These are phyloP conservation scores for Tylopilus sp. DNA, from an alignment of 768 basidiomycete genomes.

Conservation along the genomic window DNA sequence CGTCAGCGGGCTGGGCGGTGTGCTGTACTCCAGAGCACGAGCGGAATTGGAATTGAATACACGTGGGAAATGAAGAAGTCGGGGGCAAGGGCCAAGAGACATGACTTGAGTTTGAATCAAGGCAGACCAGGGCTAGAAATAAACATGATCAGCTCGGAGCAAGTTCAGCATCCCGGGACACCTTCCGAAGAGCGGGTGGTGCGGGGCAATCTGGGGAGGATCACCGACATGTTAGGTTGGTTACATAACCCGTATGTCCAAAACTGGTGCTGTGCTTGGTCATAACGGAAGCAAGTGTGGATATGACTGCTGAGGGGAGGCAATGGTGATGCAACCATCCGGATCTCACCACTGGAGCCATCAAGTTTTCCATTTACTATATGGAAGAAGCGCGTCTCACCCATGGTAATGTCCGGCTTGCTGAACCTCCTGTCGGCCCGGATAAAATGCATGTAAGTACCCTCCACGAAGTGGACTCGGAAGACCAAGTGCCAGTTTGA, in stretches of 20 bases:
- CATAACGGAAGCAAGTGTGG: not conserved
- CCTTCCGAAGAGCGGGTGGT: constrained; percentile 3
- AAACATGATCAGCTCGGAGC: not conserved
- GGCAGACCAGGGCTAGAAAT: not conserved
- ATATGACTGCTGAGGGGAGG: not conserved
- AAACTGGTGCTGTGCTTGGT: not conserved
- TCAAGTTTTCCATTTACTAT: constrained; percentile 4
- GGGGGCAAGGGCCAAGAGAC: not conserved
- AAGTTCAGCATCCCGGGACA: not conserved
- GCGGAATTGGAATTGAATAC: constrained; percentile 10
- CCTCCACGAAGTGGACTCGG: constrained; percentile 4
- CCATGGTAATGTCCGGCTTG: constrained; percentile 1
- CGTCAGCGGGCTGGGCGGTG: not conserved
- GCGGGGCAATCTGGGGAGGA: not conserved
- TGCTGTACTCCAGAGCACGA: not conserved
- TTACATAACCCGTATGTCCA: not conserved
- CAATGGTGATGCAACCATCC: constrained; percentile 3
- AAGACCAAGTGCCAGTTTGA: not conserved
- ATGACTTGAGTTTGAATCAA: not conserved
- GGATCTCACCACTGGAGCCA: constrained; percentile 10
- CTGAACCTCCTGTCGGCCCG: not conserved
- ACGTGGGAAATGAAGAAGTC: not conserved
- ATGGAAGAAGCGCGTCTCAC: not conserved
- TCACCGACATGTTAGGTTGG: not conserved
- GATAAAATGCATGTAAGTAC: not conserved